Conservation (phyloP, 169 alveolate genomes). For the Plasmodium falciparum region DNA sequence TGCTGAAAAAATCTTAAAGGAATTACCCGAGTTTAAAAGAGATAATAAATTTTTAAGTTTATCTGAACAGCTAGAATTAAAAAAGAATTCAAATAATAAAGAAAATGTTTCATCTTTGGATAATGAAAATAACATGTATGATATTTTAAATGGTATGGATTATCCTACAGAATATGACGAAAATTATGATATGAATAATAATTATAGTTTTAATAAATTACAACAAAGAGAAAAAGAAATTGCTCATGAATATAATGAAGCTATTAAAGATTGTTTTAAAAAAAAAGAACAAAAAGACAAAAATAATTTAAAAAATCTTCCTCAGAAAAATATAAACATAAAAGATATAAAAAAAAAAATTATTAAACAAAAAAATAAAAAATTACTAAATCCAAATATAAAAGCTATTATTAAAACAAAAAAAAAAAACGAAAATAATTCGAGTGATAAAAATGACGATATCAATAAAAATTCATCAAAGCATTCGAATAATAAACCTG, state of each 20-base stretch:
- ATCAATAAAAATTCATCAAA: background rate
- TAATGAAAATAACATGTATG: constrained; percentile 18
- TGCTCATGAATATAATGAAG: constrained; percentile 50
- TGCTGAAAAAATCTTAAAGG: constrained; percentile 37
- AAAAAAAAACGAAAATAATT: constrained; percentile 15
- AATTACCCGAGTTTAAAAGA: constrained; percentile 75
- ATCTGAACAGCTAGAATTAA: constrained; percentile 54
- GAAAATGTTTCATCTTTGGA: constrained; percentile 1
- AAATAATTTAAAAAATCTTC: background rate
- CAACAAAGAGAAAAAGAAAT: constrained; percentile 50
- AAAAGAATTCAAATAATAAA: constrained; percentile 15
- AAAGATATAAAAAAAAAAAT: constrained; percentile 38
- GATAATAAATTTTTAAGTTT: constrained; percentile 54
- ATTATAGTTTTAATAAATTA: constrained; percentile 43
- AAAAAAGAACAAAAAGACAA: constrained; percentile 40
- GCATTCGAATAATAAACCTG: background rate
- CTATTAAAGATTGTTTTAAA: constrained; percentile 31
- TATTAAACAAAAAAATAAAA: constrained; percentile 35
- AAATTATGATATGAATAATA: constrained; percentile 35
- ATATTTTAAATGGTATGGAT: constrained; percentile 17
- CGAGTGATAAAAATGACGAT: background rate
- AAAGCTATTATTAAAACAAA: constrained; percentile 70
- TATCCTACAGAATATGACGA: constrained; percentile 41
- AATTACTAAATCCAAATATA: constrained; percentile 12
- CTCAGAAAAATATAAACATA: constrained; percentile 18